Evolutionary conservation across 1,284 basidiomycete genomes (phyloP).

Genomic region (Baeospora myosura): DNA sequence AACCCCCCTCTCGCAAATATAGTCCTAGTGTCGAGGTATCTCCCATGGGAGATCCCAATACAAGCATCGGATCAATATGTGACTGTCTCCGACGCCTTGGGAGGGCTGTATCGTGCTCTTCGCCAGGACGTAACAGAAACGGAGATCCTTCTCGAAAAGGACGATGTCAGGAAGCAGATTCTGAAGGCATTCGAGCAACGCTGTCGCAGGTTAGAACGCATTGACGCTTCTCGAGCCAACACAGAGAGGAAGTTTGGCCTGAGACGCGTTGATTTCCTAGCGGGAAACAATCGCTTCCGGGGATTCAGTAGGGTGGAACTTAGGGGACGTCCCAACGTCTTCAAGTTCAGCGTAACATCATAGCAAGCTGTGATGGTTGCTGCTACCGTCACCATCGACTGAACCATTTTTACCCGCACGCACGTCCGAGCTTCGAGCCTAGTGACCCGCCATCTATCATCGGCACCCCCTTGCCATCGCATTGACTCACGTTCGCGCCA

Average conservation of each 20-base stretch:
- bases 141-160: neutral
- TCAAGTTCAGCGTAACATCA: neutral
- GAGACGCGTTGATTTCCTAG: constrained; percentile 6
- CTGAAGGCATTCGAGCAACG: constrained; percentile 4
- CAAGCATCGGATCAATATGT: constrained; percentile 3
- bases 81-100: constrained; percentile 7
- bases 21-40: constrained; percentile 1
- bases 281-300: neutral
- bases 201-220: neutral
- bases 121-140: constrained; percentile 1
- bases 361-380: too few species aligned
- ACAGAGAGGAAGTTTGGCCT: neutral
- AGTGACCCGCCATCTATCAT: neutral
- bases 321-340: neutral
- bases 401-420: too few species aligned
- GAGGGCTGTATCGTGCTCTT: constrained; percentile 5
- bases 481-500: too few species aligned
- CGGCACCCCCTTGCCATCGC: constrained; percentile 11
- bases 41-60: constrained; percentile 7
- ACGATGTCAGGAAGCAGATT: neutral
- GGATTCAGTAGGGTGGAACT: constrained; percentile 1
- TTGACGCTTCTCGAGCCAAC: constrained; percentile 1
- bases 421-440: too few species aligned
- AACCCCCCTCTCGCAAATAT: constrained; percentile 3
- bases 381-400: too few species aligned